Evolutionary conservation across 2,329 filamentous ascomycete genomes (phyloP).

Genomic region (Scedosporium dehoogii): DNA sequence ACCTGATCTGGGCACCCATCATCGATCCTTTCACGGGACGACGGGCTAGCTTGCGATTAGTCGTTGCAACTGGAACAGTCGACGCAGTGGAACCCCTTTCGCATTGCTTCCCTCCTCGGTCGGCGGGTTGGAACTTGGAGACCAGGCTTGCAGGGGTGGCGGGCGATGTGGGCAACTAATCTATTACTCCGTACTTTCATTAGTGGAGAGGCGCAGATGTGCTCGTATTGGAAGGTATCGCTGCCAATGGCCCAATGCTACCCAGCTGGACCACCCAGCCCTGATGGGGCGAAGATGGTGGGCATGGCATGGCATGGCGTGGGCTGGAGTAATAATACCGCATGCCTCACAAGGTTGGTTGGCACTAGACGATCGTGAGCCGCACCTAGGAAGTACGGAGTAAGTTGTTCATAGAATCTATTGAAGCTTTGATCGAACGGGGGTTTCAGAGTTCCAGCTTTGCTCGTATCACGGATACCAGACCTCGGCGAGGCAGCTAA

Average conservation of each 20-base stretch:
- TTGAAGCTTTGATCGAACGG: no score
- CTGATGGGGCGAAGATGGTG: not conserved
- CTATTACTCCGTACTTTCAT: not conserved
- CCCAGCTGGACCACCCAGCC: not conserved
- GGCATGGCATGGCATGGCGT: not conserved
- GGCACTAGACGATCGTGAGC: no score
- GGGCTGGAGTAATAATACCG: not conserved
- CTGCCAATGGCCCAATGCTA: not conserved
- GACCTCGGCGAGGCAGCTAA: not conserved
- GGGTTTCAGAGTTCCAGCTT: no score
- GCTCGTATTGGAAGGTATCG: not conserved
- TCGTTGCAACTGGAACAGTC: no score
- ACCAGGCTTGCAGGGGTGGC: no score
- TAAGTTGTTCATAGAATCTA: no score
- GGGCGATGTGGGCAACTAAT: not conserved
- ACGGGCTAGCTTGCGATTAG: not conserved
- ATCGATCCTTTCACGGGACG: not conserved
- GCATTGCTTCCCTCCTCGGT: no score
- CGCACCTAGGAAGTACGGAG: no score
- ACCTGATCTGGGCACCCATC: not conserved
- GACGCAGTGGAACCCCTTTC: no score
- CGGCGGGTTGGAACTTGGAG: no score
- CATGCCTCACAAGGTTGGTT: no score
- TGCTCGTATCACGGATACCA: no score
- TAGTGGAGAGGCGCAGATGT: not conserved